phyloP scores from a whole-genome alignment of 345 rosid genomes.

The Carallia brachiata region DNA sequence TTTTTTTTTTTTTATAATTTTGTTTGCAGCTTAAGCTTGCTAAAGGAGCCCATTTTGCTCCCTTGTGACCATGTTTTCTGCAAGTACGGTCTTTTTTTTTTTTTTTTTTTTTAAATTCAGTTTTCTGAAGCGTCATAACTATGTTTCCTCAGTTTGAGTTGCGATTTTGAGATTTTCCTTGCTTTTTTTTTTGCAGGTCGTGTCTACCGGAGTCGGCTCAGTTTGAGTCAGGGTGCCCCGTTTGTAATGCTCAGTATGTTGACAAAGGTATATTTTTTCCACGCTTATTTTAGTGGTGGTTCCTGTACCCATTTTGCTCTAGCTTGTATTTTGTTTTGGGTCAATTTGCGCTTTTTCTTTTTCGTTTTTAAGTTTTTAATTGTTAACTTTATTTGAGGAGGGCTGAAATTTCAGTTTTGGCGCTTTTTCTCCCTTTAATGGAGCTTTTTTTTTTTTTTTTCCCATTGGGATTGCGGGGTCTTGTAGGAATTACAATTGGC shows the following conservation, averaged over 20 bases:
- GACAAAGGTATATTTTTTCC: slow-evolving; percentile 33
- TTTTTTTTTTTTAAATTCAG: neutral
- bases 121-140: neutral
- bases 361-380: no score
- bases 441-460: no score
- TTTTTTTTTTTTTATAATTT: neutral
- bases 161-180: neutral
- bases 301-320: neutral
- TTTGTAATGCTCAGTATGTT: slow-evolving; percentile 44
- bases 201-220: slow-evolving; percentile 41
- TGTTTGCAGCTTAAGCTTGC: slow-evolving; percentile 57
- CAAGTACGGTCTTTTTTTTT: slow-evolving; percentile 39
- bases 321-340: neutral
- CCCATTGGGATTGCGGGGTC: no score
- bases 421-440: no score
- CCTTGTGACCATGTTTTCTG: slow-evolving; percentile 85
- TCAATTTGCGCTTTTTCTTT: neutral
- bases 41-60: slow-evolving; percentile 58
- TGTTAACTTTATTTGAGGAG: no score
- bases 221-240: slow-evolving; percentile 44
- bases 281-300: neutral
- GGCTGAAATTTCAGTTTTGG: no score
- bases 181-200: slow-evolving; percentile 39
- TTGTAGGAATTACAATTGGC: neutral
- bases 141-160: neutral